These are phyloP conservation scores for Lycium barbarum DNA, from an alignment of 257 asterid species.

Conservation along the genomic window DNA sequence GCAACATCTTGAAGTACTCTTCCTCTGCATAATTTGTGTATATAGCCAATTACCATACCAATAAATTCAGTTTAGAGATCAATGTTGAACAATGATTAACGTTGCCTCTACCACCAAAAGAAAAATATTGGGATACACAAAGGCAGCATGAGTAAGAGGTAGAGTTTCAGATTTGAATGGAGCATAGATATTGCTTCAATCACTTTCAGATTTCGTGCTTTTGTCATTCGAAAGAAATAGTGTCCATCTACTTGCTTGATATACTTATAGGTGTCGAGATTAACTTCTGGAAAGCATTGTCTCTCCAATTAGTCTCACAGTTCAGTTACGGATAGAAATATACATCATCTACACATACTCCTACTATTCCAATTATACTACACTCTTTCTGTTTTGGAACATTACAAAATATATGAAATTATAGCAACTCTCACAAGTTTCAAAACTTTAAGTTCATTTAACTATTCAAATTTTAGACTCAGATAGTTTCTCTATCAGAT, in stretches of 20 bases:
- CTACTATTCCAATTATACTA: background rate
- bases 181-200: background rate
- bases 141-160: background rate
- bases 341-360: background rate
- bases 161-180: constrained; percentile 11
- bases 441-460: background rate
- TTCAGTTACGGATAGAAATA: background rate
- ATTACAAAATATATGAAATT: background rate
- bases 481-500: background rate
- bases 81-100: constrained; percentile 5
- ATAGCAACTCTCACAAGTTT: background rate
- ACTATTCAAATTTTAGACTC: background rate
- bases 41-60: background rate
- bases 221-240: background rate
- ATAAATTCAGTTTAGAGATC: constrained; percentile 15
- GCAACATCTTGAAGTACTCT: background rate
- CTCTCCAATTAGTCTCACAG: background rate
- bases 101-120: background rate
- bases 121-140: background rate
- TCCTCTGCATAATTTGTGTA: background rate
- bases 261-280: background rate
- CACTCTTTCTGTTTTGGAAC: constrained; percentile 11
- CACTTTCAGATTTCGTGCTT: background rate
- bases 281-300: background rate
- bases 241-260: background rate